These are phyloP conservation scores for Phytophthora pini DNA, from an alignment of 352 stramenopile species.

Conservation along the genomic window DNA sequence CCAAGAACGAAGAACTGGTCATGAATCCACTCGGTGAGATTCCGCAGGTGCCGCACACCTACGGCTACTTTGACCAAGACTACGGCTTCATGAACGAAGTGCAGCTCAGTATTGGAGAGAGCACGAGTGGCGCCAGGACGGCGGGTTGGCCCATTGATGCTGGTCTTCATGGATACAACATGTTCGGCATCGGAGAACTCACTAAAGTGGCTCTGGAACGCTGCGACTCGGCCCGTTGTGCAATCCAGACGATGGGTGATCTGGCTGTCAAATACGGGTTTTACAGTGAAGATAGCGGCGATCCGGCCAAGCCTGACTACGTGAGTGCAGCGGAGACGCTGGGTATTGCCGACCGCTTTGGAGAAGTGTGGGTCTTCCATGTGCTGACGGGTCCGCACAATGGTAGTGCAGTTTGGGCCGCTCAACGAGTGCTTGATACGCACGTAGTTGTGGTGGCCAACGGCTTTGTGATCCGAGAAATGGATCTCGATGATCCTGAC, in stretches of 20 bases:
- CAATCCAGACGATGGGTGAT: constrained; percentile 92
- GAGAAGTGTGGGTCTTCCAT: constrained; percentile 96
- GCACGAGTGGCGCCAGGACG: constrained; percentile 89
- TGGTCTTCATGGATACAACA: constrained; percentile 75
- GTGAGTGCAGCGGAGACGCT: constrained; percentile 86
- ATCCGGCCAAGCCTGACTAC: constrained; percentile 60
- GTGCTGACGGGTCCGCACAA: constrained; percentile 93
- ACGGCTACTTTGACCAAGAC: constrained; percentile 94
- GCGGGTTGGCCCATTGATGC: constrained; percentile 72
- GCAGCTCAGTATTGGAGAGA: constrained; percentile 94
- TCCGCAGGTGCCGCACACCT: constrained; percentile 91
- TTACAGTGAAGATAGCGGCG: constrained; percentile 91
- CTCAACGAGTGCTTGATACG: constrained; percentile 92
- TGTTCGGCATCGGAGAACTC: constrained; percentile 93
- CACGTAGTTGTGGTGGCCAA: constrained; percentile 93
- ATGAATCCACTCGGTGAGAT: constrained; percentile 85
- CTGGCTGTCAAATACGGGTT: constrained; percentile 95
- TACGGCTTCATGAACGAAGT: constrained; percentile 97
- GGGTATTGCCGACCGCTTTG: constrained; percentile 85
- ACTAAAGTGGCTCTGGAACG: constrained; percentile 93
- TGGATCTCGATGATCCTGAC: constrained; percentile 82
- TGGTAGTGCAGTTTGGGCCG: constrained; percentile 92
- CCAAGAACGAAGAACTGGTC: constrained; percentile 41
- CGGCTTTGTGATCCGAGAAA: constrained; percentile 93
- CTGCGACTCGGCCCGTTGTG: constrained; percentile 83